phyloP scores from a whole-genome alignment of 352 stramenopile genomes.

The Globisporangium abappressorium region DNA sequence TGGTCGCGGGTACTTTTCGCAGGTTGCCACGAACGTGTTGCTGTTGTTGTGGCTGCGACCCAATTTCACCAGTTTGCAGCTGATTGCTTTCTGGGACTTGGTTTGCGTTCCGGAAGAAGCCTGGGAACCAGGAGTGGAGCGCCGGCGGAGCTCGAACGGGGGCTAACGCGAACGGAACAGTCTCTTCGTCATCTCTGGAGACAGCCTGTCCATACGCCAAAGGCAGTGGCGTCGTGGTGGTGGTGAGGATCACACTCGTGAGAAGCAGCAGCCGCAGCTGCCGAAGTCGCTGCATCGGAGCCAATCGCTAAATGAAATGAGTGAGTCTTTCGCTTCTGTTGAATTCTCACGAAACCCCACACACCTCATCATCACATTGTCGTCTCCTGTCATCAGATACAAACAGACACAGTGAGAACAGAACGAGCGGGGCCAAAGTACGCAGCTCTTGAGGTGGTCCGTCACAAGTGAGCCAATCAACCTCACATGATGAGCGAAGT shows the following conservation, averaged over 20 bases:
- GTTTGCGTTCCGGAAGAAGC: neutral
- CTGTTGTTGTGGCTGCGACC: neutral
- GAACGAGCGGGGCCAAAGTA: too few species aligned
- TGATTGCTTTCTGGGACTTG: neutral
- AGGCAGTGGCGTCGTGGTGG: neutral
- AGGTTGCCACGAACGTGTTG: neutral
- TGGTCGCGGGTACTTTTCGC: neutral
- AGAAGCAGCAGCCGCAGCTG: constrained; percentile 4
- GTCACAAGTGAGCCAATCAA: too few species aligned
- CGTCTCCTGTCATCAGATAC: too few species aligned
- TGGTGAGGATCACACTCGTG: constrained; percentile 5
- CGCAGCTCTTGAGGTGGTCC: too few species aligned
- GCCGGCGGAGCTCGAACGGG: neutral
- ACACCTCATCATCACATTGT: too few species aligned
- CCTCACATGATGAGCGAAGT: too few species aligned
- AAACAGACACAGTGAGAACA: too few species aligned
- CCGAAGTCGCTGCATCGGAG: neutral
- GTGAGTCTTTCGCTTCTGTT: too few species aligned
- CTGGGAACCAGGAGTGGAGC: neutral
- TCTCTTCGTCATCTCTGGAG: neutral
- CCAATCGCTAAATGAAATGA: constrained; percentile 62
- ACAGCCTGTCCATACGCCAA: neutral
- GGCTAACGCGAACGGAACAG: neutral
- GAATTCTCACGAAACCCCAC: too few species aligned
- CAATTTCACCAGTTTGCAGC: neutral